Conservation (phyloP, 169 alveolate species). For the Cryptosporidium sp. region DNA sequence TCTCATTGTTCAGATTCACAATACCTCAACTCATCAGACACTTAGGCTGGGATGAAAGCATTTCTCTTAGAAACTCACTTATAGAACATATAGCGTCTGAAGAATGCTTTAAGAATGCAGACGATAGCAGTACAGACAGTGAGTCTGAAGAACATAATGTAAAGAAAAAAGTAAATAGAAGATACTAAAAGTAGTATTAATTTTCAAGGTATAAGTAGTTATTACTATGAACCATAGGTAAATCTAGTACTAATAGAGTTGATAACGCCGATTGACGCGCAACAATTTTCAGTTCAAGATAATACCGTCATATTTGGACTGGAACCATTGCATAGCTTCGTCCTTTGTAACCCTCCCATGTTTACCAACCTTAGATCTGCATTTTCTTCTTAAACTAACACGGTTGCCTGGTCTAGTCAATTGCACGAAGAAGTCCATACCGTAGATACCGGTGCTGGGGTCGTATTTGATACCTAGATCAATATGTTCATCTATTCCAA, state of each 20-base stretch:
- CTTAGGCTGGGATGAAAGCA: slow-evolving; percentile 8
- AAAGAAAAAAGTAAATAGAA: not conserved
- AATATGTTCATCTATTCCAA: slow-evolving; percentile 99
- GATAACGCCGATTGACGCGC: not conserved
- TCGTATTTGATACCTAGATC: slow-evolving; percentile 99
- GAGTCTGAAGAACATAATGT: slow-evolving; percentile 17
- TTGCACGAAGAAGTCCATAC: slow-evolving; percentile 99
- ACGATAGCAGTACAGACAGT: slow-evolving; percentile 16
- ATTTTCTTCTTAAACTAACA: slow-evolving; percentile 94
- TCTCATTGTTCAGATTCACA: slow-evolving; percentile 30
- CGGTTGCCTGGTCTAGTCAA: slow-evolving; percentile 98
- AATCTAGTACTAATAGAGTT: not conserved
- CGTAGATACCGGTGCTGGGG: slow-evolving; percentile 97
- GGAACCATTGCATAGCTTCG: slow-evolving; percentile 97
- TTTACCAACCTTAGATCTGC: slow-evolving; percentile 92
- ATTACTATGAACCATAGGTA: slow-evolving; percentile 15
- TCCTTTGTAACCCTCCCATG: slow-evolving; percentile 96
- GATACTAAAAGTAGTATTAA: slow-evolving; percentile 4
- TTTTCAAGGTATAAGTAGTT: slow-evolving; percentile 46
- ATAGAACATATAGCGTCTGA: slow-evolving; percentile 49
- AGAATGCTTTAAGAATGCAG: not conserved
- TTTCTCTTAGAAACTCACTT: slow-evolving; percentile 33
- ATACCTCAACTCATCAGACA: slow-evolving; percentile 1
- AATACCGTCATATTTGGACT: slow-evolving; percentile 97
- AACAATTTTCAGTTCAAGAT: slow-evolving; percentile 83